Percentiles rank a stretch among this genome's conserved stretches.
Conservation (phyloP, 2,329 filamentous ascomycete species). For the Helotiales sp. region DNA sequence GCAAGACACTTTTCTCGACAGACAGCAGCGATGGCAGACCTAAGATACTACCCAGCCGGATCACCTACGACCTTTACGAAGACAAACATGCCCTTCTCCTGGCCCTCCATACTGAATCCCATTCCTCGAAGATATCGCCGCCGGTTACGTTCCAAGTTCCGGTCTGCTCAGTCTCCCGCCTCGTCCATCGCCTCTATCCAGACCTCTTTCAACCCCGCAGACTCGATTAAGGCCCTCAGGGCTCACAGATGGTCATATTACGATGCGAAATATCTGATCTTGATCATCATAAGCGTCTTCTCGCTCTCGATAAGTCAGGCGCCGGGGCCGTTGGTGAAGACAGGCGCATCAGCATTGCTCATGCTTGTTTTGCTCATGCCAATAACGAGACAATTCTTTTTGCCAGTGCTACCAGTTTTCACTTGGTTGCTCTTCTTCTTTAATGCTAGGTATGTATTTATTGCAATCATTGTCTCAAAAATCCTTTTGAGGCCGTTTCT, state of each 20-base stretch:
- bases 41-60: neutral
- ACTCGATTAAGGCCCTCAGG: conserved; percentile 77
- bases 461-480: neutral
- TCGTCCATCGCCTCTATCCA: conserved; percentile 78
- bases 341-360: conserved; percentile 69
- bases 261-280: conserved; percentile 82
- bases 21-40: conserved; percentile 12
- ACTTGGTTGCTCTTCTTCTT: conserved; percentile 92
- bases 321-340: conserved; percentile 79
- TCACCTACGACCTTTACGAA: conserved; percentile 40
- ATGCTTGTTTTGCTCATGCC: conserved; percentile 77
- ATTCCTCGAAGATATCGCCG: conserved; percentile 70
- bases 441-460: conserved; percentile 64
- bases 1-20: neutral
- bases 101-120: conserved; percentile 54
- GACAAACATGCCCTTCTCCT: conserved; percentile 49
- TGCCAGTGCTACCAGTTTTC: conserved; percentile 84
- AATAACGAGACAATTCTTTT: conserved; percentile 86
- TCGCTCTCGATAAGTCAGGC: conserved; percentile 80
- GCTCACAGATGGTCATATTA: conserved; percentile 80
- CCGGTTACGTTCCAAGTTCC: conserved; percentile 71
- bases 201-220: conserved; percentile 79
- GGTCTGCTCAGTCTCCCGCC: conserved; percentile 67
- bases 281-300: conserved; percentile 78
- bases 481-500: neutral